Evolutionary conservation across 345 rosid species (phyloP).

Genomic region (Salix dunnii): DNA sequence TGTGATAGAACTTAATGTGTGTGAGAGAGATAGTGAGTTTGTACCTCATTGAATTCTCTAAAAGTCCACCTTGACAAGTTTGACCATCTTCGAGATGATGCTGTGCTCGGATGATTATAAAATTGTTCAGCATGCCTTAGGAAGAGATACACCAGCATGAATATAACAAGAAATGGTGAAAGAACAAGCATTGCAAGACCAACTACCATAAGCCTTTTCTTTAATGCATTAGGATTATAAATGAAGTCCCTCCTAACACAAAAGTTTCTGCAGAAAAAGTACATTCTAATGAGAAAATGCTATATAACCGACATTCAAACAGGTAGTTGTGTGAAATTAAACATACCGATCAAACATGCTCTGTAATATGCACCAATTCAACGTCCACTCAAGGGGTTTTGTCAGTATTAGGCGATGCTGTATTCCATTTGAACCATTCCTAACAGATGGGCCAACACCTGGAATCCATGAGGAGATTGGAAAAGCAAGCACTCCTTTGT

Average conservation of each 20-base stretch:
- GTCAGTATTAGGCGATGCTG: constrained; percentile 63
- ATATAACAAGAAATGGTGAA: constrained; percentile 92
- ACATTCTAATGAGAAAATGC: constrained; percentile 33
- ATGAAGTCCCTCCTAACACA: constrained; percentile 83
- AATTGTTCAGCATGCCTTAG: constrained; percentile 96
- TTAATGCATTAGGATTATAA: constrained; percentile 69
- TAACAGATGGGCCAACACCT: constrained; percentile 85
- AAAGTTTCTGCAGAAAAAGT: constrained; percentile 67
- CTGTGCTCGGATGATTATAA: constrained; percentile 94
- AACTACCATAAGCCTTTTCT: constrained; percentile 80
- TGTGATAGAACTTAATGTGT: background rate
- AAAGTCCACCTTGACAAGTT: constrained; percentile 93
- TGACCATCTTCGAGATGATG: constrained; percentile 97
- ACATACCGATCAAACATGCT: constrained; percentile 97
- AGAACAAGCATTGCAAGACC: constrained; percentile 87
- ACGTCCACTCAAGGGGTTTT: constrained; percentile 95
- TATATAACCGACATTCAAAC: background rate
- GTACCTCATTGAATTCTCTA: constrained; percentile 97
- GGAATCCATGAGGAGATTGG: constrained; percentile 84
- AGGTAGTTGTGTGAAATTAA: constrained; percentile 11
- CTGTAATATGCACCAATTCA: constrained; percentile 97
- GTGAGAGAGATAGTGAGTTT: background rate
- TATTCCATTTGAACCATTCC: constrained; percentile 46
- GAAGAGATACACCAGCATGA: constrained; percentile 93
- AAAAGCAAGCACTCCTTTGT: constrained; percentile 92